phyloP scores from a whole-genome alignment of 805 yeast genomes.

The Wickerhamomyces canadensis region DNA sequence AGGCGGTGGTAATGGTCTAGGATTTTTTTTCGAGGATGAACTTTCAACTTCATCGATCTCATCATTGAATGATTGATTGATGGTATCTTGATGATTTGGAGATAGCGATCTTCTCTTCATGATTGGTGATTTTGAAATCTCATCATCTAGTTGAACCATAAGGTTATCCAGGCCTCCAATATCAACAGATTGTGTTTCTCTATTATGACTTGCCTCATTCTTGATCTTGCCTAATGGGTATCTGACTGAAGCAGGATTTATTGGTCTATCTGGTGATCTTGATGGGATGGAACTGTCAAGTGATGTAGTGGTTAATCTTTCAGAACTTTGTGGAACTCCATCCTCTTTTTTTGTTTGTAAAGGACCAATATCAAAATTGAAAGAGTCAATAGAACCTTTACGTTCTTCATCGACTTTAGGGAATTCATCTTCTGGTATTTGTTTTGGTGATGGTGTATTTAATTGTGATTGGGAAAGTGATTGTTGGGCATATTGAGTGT shows the following conservation, averaged over 20 bases:
- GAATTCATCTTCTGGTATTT: not conserved
- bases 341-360: slow-evolving; percentile 14
- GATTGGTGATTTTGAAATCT: slow-evolving; percentile 4
- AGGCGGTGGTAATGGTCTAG: slow-evolving; percentile 25
- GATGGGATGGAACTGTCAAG: slow-evolving; percentile 22
- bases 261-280: slow-evolving; percentile 25
- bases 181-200: slow-evolving; percentile 12
- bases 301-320: slow-evolving; percentile 9
- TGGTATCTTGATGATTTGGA: too few relatives aligned
- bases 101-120: too few relatives aligned
- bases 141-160: slow-evolving; percentile 9
- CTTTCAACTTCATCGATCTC: not conserved
- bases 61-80: slow-evolving; percentile 1
- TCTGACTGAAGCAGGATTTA: slow-evolving; percentile 9
- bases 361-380: slow-evolving; percentile 19
- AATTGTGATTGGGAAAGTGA: too few relatives aligned
- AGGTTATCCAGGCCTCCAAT: slow-evolving; percentile 7
- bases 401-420: not conserved
- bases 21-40: slow-evolving; percentile 4
- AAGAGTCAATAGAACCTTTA: slow-evolving; percentile 13
- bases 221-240: not conserved
- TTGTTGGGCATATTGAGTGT: too few relatives aligned
- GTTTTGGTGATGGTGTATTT: not conserved
- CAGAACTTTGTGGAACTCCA: slow-evolving; percentile 4
- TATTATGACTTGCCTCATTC: not conserved